Evolutionary conservation across 371 early-diverging fungal genomes (phyloP).

Genomic region (Phascolomyces articulosus): DNA sequence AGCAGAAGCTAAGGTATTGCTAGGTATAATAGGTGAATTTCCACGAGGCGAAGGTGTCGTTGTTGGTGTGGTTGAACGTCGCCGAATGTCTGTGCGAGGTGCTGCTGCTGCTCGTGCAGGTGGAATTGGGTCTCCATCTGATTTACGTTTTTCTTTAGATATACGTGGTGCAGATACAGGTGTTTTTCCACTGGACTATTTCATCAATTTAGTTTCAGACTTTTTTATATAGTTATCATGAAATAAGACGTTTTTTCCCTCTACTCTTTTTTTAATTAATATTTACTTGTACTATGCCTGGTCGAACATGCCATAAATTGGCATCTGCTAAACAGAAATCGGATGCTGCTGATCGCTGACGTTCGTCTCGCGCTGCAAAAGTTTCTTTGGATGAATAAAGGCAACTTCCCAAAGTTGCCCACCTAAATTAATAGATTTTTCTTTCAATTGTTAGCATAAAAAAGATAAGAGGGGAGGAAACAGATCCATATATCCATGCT

Average conservation of each 20-base stretch:
- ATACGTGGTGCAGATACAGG: constrained; percentile 17
- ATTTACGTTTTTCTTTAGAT: constrained; percentile 22
- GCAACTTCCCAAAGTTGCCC: constrained; percentile 70
- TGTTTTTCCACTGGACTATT: constrained; percentile 20
- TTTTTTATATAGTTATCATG: too few species aligned
- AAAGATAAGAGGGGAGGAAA: too few species aligned
- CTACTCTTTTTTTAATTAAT: background rate
- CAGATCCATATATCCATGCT: too few species aligned
- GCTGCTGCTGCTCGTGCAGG: constrained; percentile 37
- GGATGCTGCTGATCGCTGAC: constrained; percentile 66
- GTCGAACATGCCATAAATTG: constrained; percentile 68
- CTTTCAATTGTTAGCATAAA: too few species aligned
- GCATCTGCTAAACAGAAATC: constrained; percentile 65
- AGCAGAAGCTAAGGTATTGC: constrained; percentile 28
- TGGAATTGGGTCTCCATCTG: constrained; percentile 18
- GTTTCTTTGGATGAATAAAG: constrained; percentile 66
- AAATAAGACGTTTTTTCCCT: too few species aligned
- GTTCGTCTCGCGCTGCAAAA: constrained; percentile 64
- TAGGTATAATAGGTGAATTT: constrained; percentile 31
- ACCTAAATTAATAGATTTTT: constrained; percentile 38
- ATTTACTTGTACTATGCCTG: constrained; percentile 46
- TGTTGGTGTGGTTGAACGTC: constrained; percentile 28
- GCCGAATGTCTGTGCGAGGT: constrained; percentile 30
- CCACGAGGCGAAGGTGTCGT: constrained; percentile 35
- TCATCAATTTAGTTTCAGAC: background rate